phyloP scores from a whole-genome alignment of 2,329 filamentous ascomycete species.

The Ophiostoma tasmaniense region DNA sequence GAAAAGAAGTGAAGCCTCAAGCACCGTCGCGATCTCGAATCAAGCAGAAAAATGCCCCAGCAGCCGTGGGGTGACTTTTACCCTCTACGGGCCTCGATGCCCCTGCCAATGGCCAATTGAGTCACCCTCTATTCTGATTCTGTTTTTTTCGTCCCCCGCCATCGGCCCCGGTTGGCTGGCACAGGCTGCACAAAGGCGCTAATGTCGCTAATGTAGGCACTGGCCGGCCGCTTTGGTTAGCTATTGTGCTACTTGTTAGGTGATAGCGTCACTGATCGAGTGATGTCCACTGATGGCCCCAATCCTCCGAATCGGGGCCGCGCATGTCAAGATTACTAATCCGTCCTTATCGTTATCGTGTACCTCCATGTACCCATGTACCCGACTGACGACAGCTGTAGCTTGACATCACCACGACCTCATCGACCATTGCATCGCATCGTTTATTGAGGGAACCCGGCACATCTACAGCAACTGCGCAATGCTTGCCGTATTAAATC shows the following conservation, averaged over 20 bases:
- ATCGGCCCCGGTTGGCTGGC: constrained; percentile 12
- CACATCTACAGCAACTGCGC: not conserved
- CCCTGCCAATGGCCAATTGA: constrained; percentile 12
- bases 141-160: constrained; percentile 11
- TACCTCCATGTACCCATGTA: not conserved
- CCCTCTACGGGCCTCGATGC: not conserved
- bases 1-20: not conserved
- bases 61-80: not conserved
- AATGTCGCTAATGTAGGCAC: constrained; percentile 8
- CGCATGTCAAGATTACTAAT: not conserved
- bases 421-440: too few relatives aligned
- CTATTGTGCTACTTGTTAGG: not conserved
- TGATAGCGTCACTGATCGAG: not conserved
- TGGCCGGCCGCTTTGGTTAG: not conserved
- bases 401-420: not conserved
- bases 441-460: not conserved
- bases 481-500: not conserved
- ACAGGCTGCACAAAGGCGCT: constrained; percentile 9
- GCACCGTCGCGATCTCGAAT: not conserved
- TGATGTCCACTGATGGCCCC: not conserved
- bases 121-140: constrained; percentile 5
- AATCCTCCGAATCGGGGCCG: not conserved
- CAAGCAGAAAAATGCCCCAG: not conserved
- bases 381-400: not conserved
- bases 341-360: not conserved